These are phyloP conservation scores for Termitomyces sp. DNA, from an alignment of 768 basidiomycete genomes.

Conservation along the genomic window DNA sequence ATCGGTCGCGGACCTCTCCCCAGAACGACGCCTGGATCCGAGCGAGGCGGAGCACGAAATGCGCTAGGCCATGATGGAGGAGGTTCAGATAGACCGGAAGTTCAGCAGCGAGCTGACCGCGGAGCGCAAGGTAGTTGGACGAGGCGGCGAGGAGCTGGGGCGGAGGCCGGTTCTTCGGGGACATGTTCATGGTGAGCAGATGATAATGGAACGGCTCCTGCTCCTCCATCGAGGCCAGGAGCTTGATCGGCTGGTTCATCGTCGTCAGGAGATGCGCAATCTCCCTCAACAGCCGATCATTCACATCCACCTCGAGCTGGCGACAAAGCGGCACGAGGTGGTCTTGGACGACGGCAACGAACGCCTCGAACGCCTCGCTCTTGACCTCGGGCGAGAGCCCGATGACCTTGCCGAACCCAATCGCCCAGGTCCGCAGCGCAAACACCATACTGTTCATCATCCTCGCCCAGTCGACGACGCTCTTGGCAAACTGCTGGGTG, in stretches of 20 bases:
- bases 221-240: constrained; percentile 66
- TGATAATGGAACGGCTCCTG: constrained; percentile 70
- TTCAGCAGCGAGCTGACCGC: constrained; percentile 65
- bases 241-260: constrained; percentile 55
- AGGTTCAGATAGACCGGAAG: constrained; percentile 58
- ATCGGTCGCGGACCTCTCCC: constrained; percentile 51
- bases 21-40: constrained; percentile 58
- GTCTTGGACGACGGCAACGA: constrained; percentile 50
- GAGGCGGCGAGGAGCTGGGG: constrained; percentile 66
- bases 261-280: constrained; percentile 54
- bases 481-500: constrained; percentile 54
- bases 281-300: constrained; percentile 48
- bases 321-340: constrained; percentile 46
- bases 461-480: constrained; percentile 58
- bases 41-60: constrained; percentile 46
- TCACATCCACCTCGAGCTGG: constrained; percentile 48
- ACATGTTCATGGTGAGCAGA: constrained; percentile 60
- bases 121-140: constrained; percentile 69
- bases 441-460: constrained; percentile 42
- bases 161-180: constrained; percentile 60
- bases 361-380: constrained; percentile 68
- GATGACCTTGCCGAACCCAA: constrained; percentile 61
- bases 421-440: constrained; percentile 54
- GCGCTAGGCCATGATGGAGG: constrained; percentile 53
- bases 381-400: constrained; percentile 43